Base-by-base conservation (phyloP, 805 yeast genomes). In the Candida anglica region DNA sequence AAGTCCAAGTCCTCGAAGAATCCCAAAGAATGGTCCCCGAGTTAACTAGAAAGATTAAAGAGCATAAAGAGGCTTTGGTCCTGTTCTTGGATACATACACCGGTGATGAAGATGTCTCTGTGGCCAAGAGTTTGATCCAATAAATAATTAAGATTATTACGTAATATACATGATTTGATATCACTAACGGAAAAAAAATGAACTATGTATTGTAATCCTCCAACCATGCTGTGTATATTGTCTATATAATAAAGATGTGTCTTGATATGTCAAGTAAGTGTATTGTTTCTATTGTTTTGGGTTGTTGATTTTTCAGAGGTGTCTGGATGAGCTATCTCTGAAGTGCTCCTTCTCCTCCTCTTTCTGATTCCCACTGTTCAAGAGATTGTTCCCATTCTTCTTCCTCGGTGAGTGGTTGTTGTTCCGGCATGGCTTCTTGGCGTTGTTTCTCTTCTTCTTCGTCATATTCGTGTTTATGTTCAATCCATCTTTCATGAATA, bases 401-500 rank as follows among this genome's bases (percentile, higher is more conserved):
- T 15, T 81, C 89, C 15, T 71, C 77, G 18, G 73, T 67, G 10
- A 76, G 58, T 8, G 69, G 62, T 42, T 24, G 18, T 18, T 20
- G 33, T 19, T 19, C 24, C 30, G 51, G 42, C 8, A 15, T 25
- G 23, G 74, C 71, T 21, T 63, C 66, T 41, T 76, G 83, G n/a
- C n/a, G n/a, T 32, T 69, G 67, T 23, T 53, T 50, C 11, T 33
- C 19, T 38, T 64, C 73, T 32, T 47, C 35, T 32, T 74, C 71
- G 43, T 93, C 98, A 56, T 86, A 88, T 32, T 64, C 66, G 18
- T 75, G 82, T 53, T 89, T 93, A 44, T 80, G 71, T 38, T 86
- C 96, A 8, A 93, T 75, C 98, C 98, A 93, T 39, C 99, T 70
- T 44, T 93, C 98, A 46, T 93, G 98, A 4, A 87, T 75, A 53